These are phyloP conservation scores for Starmerella etchellsii DNA, from an alignment of 805 yeast genomes.

Conservation along the genomic window DNA sequence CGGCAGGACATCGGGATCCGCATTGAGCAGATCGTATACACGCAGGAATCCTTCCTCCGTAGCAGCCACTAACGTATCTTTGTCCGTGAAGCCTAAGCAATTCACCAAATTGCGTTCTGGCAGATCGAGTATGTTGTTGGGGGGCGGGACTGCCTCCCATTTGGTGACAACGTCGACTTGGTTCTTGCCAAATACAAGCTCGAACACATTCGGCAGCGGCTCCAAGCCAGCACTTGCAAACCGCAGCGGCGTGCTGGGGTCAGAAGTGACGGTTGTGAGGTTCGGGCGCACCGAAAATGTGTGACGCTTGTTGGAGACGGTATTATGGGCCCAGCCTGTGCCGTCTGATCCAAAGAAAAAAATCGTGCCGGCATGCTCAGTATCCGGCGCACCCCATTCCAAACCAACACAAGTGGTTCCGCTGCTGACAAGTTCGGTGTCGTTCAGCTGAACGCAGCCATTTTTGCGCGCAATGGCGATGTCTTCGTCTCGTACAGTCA, in stretches of 20 bases:
- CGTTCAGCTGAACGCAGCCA: slow-evolving; percentile 14
- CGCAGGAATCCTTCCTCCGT: slow-evolving; percentile 70
- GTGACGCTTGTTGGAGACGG: not conserved
- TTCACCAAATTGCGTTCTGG: slow-evolving; percentile 75
- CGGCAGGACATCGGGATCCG: slow-evolving; percentile 31
- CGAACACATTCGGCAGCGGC: slow-evolving; percentile 44
- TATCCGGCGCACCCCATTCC: not conserved
- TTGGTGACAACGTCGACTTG: slow-evolving; percentile 18
- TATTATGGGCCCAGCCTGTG: slow-evolving; percentile 16
- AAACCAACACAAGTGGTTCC: not conserved
- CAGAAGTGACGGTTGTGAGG: slow-evolving; percentile 19
- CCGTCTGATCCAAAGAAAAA: slow-evolving; percentile 28
- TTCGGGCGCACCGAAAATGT: slow-evolving; percentile 6
- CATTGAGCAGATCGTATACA: slow-evolving; percentile 30
- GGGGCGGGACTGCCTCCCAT: slow-evolving; percentile 77
- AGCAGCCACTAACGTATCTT: slow-evolving; percentile 46
- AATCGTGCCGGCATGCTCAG: slow-evolving; percentile 3
- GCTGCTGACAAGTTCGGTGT: not conserved
- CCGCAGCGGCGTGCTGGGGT: slow-evolving; percentile 37
- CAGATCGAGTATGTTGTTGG: slow-evolving; percentile 61
- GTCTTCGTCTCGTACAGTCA: slow-evolving; percentile 7
- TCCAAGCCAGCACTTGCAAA: slow-evolving; percentile 85
- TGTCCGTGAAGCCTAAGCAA: slow-evolving; percentile 37
- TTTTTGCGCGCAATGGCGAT: slow-evolving; percentile 22
- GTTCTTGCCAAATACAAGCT: slow-evolving; percentile 24